Percentiles rank a stretch among this genome's conserved stretches.
These are phyloP conservation scores for Phlyctochytrium arcticum DNA, from an alignment of 192 early-diverging fungal genomes.

Conservation along the genomic window DNA sequence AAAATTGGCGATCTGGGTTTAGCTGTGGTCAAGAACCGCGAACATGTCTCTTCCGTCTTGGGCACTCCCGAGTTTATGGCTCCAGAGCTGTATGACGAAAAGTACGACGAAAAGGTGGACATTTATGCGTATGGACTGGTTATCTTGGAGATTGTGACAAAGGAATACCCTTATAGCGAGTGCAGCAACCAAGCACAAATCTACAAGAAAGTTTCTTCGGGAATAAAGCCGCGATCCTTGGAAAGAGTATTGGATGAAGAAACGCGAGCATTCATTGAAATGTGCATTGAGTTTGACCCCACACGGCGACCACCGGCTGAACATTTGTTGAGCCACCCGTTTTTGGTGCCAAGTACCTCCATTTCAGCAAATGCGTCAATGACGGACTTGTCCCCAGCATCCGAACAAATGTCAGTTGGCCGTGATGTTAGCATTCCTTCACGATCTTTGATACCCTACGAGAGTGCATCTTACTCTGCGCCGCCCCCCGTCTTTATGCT, in stretches of 20 bases:
- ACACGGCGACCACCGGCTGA: conserved; percentile 38
- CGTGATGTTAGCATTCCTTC: neutral
- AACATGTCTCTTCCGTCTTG: conserved; percentile 69
- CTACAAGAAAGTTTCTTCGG: conserved; percentile 71
- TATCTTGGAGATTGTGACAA: conserved; percentile 56
- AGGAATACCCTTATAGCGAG: conserved; percentile 83
- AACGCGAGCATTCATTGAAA: conserved; percentile 63
- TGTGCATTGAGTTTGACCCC: conserved; percentile 59
- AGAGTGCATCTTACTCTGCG: neutral
- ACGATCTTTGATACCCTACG: no score
- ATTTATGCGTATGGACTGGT: conserved; percentile 90
- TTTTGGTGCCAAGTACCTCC: conserved; percentile 22
- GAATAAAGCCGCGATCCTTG: conserved; percentile 69
- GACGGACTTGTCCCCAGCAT: neutral
- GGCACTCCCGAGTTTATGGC: conserved; percentile 88
- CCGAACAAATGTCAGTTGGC: neutral
- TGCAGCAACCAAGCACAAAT: conserved; percentile 83
- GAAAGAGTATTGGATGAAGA: conserved; percentile 60
- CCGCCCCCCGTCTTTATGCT: neutral
- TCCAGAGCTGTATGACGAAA: conserved; percentile 85
- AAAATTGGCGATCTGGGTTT: conserved; percentile 87
- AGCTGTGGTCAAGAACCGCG: conserved; percentile 58
- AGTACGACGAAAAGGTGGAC: conserved; percentile 83
- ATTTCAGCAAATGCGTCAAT: conserved; percentile 3
- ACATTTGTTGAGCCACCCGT: conserved; percentile 47